Base-by-base conservation (phyloP, 768 basidiomycete species). In the Panaeolus cyanescens region DNA sequence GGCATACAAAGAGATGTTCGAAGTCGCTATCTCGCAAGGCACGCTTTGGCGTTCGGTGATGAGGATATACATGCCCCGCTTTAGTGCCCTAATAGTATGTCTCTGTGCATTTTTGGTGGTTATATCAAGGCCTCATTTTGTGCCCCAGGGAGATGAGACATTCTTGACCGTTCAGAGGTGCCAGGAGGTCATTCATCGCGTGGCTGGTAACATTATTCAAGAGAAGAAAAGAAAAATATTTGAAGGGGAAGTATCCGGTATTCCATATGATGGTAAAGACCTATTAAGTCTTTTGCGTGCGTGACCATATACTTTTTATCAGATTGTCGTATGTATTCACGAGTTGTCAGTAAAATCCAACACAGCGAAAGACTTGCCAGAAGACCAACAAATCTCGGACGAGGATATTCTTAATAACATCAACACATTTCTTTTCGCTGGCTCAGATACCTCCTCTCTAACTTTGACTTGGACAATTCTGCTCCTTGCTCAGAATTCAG, bases 381-480 rank as follows among this genome's bases (percentile, higher is more conserved):
- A 78, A 0, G 87, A 90, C 54, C 85, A 90, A 63, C 84, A 88
- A 33, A 87, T 96, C 65, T 90, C 93, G 0, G 95, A 97, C 68
- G 87, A 90, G 31, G 95, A 96, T 67, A 88, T 96, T 55, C 79
- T 95, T 10, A 80, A 92, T 68, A 94, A 88, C 61, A 88, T 96
- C 73, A 93, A 91, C 66, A 95, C 93, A 0, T 91, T 96, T 72
- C 86, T 95, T 81, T 93, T 95, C 70, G 93, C 91, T 20, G 95
- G 95, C 4, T 92, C 94, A 12, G 93, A 96, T 68, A 93, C 93
- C 0, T 90, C 90, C 10, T 91, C 91, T 2, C 84, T 95, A 30
- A 83, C 89, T 4, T 75, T 96, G 42, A 92, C 92, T 0, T 97
- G 95, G 95, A 87, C 88, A 1, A 72, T 96, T n/a, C 77, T 87